Percentiles rank a stretch among this genome's conserved stretches.
phyloP scores from a whole-genome alignment of 139 green algal species.

The Volvox reticuliferus region DNA sequence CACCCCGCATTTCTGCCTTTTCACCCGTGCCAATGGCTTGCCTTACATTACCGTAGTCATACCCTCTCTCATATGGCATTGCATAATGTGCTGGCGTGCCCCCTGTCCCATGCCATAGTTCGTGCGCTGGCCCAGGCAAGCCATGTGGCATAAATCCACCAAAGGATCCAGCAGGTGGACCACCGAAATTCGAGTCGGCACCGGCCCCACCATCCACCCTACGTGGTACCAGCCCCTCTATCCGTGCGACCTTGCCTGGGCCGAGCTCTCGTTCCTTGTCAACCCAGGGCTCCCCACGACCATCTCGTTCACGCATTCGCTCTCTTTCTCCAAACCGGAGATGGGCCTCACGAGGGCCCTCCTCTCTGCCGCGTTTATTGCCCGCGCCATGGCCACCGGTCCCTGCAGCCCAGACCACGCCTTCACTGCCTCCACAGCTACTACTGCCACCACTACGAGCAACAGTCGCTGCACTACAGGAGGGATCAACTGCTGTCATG shows the following conservation, averaged over 20 bases:
- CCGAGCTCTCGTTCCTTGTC: constrained; percentile 4
- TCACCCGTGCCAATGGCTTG: not conserved
- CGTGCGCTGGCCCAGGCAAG: not conserved
- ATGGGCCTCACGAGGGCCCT: not conserved
- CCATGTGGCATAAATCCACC: not conserved
- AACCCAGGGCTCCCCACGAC: not conserved
- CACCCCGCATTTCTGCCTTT: not conserved
- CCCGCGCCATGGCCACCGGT: not conserved
- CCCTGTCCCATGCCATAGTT: not conserved
- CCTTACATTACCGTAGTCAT: not conserved
- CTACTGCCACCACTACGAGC: not conserved
- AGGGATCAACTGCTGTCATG: not conserved
- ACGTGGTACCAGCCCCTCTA: not conserved
- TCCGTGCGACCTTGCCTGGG: not conserved
- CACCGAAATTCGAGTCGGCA: not conserved
- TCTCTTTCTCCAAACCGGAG: not conserved
- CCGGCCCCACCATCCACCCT: not conserved
- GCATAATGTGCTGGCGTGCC: not conserved
- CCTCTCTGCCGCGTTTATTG: not conserved
- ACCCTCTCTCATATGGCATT: not conserved
- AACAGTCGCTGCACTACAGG: not conserved
- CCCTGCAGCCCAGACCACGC: too few species aligned
- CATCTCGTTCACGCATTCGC: not conserved
- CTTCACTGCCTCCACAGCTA: not conserved
- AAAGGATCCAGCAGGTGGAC: not conserved